These are phyloP conservation scores for Umbilicaria muhlenbergii DNA, from an alignment of 495 filamentous ascomycete genomes.

Conservation along the genomic window DNA sequence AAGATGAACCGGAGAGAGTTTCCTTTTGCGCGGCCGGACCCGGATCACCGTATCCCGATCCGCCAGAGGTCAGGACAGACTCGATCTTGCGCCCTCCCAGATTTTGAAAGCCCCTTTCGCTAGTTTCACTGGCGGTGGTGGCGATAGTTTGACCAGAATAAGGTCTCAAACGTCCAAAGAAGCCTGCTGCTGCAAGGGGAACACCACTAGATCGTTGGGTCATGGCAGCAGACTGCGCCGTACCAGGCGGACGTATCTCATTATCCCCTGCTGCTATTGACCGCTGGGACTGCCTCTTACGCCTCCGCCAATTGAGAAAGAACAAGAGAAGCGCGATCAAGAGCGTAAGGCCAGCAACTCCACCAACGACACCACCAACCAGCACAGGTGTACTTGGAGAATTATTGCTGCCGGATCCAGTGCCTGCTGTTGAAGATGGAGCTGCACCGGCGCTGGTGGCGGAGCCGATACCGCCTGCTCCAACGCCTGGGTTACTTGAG, in stretches of 20 bases:
- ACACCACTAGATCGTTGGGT: conserved; percentile 37
- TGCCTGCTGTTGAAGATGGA: conserved; percentile 9
- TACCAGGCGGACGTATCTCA: conserved; percentile 1
- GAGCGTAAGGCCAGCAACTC: conserved; percentile 45
- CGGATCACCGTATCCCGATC: conserved; percentile 48
- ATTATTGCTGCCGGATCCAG: conserved; percentile 6
- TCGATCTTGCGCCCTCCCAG: conserved; percentile 60
- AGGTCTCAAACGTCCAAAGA: conserved; percentile 26
- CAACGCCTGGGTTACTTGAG: background rate
- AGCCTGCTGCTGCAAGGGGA: conserved; percentile 37
- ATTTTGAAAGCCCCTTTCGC: conserved; percentile 41
- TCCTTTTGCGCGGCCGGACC: conserved; percentile 8
- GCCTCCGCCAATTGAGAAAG: conserved; percentile 35
- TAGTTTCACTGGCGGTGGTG: conserved; percentile 19
- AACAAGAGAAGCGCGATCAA: conserved; percentile 38
- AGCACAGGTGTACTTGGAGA: conserved; percentile 23
- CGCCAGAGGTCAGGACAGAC: conserved; percentile 51
- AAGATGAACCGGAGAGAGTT: conserved; percentile 23
- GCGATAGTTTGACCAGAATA: conserved; percentile 14
- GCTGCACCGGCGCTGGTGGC: conserved; percentile 10
- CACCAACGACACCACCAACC: conserved; percentile 51
- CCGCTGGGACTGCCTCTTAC: conserved; percentile 14
- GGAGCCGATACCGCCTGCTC: conserved; percentile 8
- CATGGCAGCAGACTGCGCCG: conserved; percentile 21
- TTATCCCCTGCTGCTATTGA: conserved; percentile 12